Conservation (phyloP, 495 filamentous ascomycete genomes). For the Daldinia concentrica region DNA sequence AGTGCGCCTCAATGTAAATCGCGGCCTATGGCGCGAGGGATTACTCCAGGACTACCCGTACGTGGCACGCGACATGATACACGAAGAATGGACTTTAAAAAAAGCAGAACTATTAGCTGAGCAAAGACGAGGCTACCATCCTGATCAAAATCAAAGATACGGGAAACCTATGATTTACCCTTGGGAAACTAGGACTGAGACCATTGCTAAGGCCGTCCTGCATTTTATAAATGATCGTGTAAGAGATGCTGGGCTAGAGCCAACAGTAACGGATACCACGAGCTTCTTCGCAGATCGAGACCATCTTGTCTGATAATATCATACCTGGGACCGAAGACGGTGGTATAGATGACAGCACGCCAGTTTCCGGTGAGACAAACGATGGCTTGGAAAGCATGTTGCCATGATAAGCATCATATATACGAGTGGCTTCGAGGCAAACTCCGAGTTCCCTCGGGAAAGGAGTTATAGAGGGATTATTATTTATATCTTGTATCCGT, state of each 20-base stretch:
- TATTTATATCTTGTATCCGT: too few relatives aligned
- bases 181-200: neutral
- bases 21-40: neutral
- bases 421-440: too few relatives aligned
- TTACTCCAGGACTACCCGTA: neutral
- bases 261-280: neutral
- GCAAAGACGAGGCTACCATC: neutral
- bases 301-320: too few relatives aligned
- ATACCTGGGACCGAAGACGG: too few relatives aligned
- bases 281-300: too few relatives aligned
- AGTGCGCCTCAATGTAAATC: neutral
- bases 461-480: too few relatives aligned
- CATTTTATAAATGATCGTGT: neutral
- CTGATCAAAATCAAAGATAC: neutral
- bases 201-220: neutral
- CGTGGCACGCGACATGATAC: neutral
- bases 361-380: too few relatives aligned
- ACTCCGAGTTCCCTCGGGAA: too few relatives aligned
- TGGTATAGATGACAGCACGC: too few relatives aligned
- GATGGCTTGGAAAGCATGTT: too few relatives aligned
- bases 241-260: neutral
- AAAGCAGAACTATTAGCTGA: neutral
- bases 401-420: too few relatives aligned
- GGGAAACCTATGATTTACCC: neutral
- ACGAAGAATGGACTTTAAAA: neutral